Conservation (phyloP, 192 early-diverging fungal species). For the Haplosporangium gracile region DNA sequence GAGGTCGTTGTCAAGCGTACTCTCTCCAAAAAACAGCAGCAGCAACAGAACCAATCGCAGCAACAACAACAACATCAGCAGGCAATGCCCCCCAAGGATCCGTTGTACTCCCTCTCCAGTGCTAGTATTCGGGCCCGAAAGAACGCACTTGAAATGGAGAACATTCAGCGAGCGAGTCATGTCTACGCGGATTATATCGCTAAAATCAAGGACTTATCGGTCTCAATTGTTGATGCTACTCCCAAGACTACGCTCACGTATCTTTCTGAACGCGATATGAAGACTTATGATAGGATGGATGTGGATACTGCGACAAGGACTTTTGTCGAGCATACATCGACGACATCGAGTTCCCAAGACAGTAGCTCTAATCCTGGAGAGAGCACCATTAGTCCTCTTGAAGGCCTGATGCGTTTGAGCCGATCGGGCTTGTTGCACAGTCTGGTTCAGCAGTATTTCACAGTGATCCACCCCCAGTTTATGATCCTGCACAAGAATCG, state of each 20-base stretch:
- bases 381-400: not conserved
- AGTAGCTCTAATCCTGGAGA: not conserved
- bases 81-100: constrained; percentile 26
- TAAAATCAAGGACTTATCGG: constrained; percentile 31
- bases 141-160: constrained; percentile 50
- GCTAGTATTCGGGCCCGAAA: constrained; percentile 54
- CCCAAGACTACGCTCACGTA: constrained; percentile 4
- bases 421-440: constrained; percentile 41
- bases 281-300: constrained; percentile 17
- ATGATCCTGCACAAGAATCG: constrained; percentile 47
- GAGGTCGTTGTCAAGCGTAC: constrained; percentile 6
- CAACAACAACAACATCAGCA: constrained; percentile 22
- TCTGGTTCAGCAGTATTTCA: constrained; percentile 47
- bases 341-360: not conserved
- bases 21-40: constrained; percentile 24
- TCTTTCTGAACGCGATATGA: not conserved
- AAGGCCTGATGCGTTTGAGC: constrained; percentile 19
- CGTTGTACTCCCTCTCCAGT: constrained; percentile 50
- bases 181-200: constrained; percentile 39
- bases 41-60: not conserved
- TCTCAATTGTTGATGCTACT: not conserved
- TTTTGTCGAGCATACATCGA: not conserved
- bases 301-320: constrained; percentile 9
- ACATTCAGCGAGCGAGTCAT: constrained; percentile 47
- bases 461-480: constrained; percentile 44